A percentile compares a stretch with the other conserved stretches of the same genome.
These are phyloP conservation scores for Lizanozyma gosingica DNA, from an alignment of 1,139 yeast genomes.

Conservation along the genomic window DNA sequence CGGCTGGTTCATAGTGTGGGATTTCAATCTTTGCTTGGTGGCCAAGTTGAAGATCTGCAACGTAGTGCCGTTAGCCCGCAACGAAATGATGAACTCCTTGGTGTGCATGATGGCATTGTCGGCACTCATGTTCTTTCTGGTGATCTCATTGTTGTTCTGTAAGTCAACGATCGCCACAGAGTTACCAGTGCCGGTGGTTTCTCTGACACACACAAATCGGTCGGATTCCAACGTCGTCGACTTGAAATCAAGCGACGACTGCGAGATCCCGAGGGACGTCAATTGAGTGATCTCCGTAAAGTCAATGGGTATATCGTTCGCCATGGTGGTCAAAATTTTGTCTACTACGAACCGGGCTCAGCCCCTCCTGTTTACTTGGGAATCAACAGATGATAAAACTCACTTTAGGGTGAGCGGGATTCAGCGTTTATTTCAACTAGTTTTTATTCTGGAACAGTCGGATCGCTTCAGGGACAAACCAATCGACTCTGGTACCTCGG, in stretches of 20 bases:
- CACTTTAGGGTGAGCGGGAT: neutral
- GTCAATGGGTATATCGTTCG: conserved; percentile 80
- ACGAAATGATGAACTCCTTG: conserved; percentile 72
- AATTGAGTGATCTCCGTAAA: conserved; percentile 91
- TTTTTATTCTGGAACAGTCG: neutral
- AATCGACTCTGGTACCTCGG: neutral
- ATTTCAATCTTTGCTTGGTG: conserved; percentile 81
- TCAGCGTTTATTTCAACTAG: neutral
- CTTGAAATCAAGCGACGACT: conserved; percentile 79
- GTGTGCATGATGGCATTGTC: conserved; percentile 99
- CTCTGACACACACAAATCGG: conserved; percentile 82
- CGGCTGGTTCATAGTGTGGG: conserved; percentile 79
- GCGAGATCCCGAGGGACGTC: conserved; percentile 75
- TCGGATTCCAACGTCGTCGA: conserved; percentile 93
- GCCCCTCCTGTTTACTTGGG: neutral
- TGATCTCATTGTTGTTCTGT: conserved; percentile 59
- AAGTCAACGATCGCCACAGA: conserved; percentile 89
- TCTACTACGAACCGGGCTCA: neutral
- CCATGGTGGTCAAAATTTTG: conserved; percentile 19
- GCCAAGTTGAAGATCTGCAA: conserved; percentile 89
- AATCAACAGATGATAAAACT: too few species aligned
- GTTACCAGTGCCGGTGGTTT: conserved; percentile 65
- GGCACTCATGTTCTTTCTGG: conserved; percentile 91
- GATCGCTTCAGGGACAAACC: neutral
- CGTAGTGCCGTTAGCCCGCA: conserved; percentile 94